Evolutionary conservation across 495 filamentous ascomycete genomes (phyloP).

Genomic region (Xylaria flabelliformis): DNA sequence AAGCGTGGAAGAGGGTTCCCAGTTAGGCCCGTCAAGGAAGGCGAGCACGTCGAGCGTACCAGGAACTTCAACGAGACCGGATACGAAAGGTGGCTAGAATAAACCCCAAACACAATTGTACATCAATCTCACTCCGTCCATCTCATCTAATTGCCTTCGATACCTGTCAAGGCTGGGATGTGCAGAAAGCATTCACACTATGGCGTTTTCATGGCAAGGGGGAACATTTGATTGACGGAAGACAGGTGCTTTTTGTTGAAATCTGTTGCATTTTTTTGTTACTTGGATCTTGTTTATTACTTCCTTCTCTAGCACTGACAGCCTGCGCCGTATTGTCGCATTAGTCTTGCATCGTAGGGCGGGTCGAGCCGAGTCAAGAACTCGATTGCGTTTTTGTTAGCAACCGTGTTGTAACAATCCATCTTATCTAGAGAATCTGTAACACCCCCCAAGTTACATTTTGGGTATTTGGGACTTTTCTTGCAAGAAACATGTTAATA

Average conservation of each 20-base stretch:
- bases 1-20: slow-evolving; percentile 68
- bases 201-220: slow-evolving; percentile 25
- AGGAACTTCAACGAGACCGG: slow-evolving; percentile 40
- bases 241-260: background rate
- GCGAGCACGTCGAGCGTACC: slow-evolving; percentile 51
- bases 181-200: slow-evolving; percentile 23
- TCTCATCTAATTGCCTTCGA: background rate
- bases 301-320: slow-evolving; percentile 5
- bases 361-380: background rate
- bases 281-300: background rate
- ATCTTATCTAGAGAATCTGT: background rate
- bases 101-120: background rate
- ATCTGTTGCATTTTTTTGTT: slow-evolving; percentile 15
- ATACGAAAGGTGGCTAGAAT: slow-evolving; percentile 39
- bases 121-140: slow-evolving; percentile 7
- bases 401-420: slow-evolving; percentile 16
- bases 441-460: slow-evolving; percentile 2
- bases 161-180: background rate
- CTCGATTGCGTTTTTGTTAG: slow-evolving; percentile 7
- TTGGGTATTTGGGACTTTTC: slow-evolving; percentile 1
- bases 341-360: slow-evolving; percentile 7
- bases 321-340: background rate
- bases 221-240: slow-evolving; percentile 15
- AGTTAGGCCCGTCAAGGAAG: slow-evolving; percentile 42
- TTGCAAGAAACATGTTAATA: background rate